Percentiles rank a stretch among this genome's conserved stretches.
phyloP scores from a whole-genome alignment of 2,329 filamentous ascomycete genomes.

The Lachnellula willkommii region DNA sequence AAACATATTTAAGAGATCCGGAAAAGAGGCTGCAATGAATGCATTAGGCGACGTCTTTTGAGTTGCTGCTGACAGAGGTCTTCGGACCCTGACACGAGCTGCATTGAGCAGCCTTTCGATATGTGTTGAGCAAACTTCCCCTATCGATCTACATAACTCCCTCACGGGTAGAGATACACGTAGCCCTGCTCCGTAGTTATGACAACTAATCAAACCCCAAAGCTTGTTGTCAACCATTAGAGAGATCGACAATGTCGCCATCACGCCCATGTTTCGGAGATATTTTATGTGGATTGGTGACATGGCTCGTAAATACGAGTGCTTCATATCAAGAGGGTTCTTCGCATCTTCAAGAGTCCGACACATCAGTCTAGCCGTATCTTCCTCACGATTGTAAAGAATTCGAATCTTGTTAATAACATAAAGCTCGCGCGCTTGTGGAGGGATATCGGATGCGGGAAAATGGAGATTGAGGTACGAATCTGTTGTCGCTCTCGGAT shows the following conservation, averaged over 20 bases:
- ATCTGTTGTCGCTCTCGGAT: slow-evolving; percentile 5
- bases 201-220: slow-evolving; percentile 82
- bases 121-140: slow-evolving; percentile 17
- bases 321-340: slow-evolving; percentile 71
- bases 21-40: slow-evolving; percentile 18
- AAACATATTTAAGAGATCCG: slow-evolving; percentile 20
- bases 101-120: slow-evolving; percentile 20
- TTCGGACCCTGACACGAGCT: slow-evolving; percentile 14
- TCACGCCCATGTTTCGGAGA: slow-evolving; percentile 76
- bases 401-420: slow-evolving; percentile 82
- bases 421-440: slow-evolving; percentile 77
- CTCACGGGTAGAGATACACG: slow-evolving; percentile 83
- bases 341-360: slow-evolving; percentile 66
- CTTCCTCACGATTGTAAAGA: slow-evolving; percentile 74
- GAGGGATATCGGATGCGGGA: slow-evolving; percentile 77
- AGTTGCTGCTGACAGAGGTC: slow-evolving; percentile 8
- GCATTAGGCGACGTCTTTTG: slow-evolving; percentile 16
- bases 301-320: slow-evolving; percentile 80
- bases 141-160: slow-evolving; percentile 82
- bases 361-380: slow-evolving; percentile 74
- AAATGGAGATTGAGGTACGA: slow-evolving; percentile 33
- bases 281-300: slow-evolving; percentile 86
- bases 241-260: slow-evolving; percentile 87
- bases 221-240: slow-evolving; percentile 77
- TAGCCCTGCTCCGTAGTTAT: slow-evolving; percentile 75